Evolutionary conservation across 208 protist genomes (phyloP), one percentile per base, ranked within the genome.

Genomic region (Crithidia bombi): DNA sequence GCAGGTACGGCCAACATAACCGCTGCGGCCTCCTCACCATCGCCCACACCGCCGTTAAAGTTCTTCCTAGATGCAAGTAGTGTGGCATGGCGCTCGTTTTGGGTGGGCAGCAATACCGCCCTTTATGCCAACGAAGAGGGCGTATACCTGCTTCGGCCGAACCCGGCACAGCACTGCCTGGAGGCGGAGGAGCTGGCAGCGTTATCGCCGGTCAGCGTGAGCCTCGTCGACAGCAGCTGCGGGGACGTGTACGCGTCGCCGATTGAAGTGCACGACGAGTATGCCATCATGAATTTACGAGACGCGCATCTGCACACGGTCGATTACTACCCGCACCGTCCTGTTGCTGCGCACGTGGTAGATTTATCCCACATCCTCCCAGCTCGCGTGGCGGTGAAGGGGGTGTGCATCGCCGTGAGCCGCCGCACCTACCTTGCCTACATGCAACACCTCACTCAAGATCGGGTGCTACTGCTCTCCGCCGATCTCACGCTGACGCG

Each of bases 401-500:
- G 41, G 17, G 66, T 87, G 14, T 35, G 57, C 30, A 68, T 87
- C 43, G 71, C 66, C 25, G 72, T 79, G 6, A 66, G 78, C 26
- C 62, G 56, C 9, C 56, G 41, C 49, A 76, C 72, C 23, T 89
- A 84, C 56, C 63, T 75, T 14, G 28, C 86, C 39, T 80, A 78
- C 61, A 72, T 88, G 61, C 79, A 81, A 56, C 71, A 72, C 63
- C 56, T 86, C 32, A 55, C 65, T 15, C 56, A 73, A 21, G 76
- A 91, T 52, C 61, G 73, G 21, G 63, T 84, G 38, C 59, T 91
- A n/a, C 75, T 91, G 55, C 81, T 85, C 35, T 84, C 82, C 11
- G 33, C 64, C 14, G 85, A 91, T 46, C 76, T 87, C 36, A 82
- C 79, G 30, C 43, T 91, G 26, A 73, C 71, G 10, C 62, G 79